phyloP scores from a whole-genome alignment of 495 filamentous ascomycete species.

The Aspergillus campestris region DNA sequence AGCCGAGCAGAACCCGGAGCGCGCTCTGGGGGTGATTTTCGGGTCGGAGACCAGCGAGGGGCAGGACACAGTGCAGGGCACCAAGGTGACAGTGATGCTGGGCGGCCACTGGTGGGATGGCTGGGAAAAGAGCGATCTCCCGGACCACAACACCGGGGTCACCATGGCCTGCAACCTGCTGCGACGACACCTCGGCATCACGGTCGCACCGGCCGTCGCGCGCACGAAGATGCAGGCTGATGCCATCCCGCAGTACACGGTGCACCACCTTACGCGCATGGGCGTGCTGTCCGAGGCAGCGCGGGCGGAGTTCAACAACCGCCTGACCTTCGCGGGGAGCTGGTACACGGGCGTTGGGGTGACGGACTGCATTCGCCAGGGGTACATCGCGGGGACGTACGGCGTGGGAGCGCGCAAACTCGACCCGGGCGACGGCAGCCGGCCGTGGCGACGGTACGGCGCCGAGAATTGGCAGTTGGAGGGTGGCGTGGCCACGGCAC shows the following conservation, averaged over 20 bases:
- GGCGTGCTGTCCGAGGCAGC: constrained; percentile 46
- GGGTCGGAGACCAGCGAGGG: constrained; percentile 58
- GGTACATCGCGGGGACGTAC: constrained; percentile 25
- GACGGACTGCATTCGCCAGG: constrained; percentile 53
- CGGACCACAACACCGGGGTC: constrained; percentile 53
- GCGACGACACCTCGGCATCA: constrained; percentile 64
- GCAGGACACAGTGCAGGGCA: constrained; percentile 53
- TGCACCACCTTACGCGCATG: constrained; percentile 66
- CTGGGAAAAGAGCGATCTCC: constrained; percentile 41
- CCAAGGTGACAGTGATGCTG: constrained; percentile 90
- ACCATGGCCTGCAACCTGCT: constrained; percentile 61
- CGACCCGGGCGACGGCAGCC: constrained; percentile 8
- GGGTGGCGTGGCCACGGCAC: constrained; percentile 29
- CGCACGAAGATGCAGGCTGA: constrained; percentile 57
- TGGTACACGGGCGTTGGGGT: constrained; percentile 62
- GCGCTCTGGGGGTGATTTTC: constrained; percentile 84
- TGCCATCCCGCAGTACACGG: constrained; percentile 83
- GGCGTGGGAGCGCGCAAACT: constrained; percentile 28
- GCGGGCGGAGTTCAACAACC: constrained; percentile 46
- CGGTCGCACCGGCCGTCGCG: constrained; percentile 44
- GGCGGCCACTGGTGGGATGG: constrained; percentile 89
- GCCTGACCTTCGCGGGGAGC: constrained; percentile 67
- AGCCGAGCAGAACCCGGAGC: constrained; percentile 67
- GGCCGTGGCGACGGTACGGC: constrained; percentile 14
- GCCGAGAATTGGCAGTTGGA: constrained; percentile 20